Base-by-base conservation (phyloP, 2,329 filamentous ascomycete species). In the Fusarium chaquense region DNA sequence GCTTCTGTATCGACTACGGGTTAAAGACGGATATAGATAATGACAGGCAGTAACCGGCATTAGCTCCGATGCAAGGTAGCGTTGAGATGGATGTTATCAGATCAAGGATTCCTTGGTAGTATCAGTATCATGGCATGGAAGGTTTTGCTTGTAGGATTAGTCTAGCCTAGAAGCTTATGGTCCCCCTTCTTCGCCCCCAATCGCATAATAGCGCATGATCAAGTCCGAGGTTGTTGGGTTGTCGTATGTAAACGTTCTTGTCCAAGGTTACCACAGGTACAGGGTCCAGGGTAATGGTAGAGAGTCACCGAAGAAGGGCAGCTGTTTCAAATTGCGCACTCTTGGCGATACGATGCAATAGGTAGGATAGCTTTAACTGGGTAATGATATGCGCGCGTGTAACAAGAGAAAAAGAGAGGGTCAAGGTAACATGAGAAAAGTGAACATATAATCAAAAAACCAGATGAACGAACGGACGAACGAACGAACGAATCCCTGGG, bases 41-140 rank as follows among this genome's bases (percentile, higher is more conserved):
- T 47, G 54, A 30, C 16, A 43, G 28, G 26, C 36, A 53, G 36
- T 30, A 58, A 47, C 32, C 50, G 36, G 46, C 45, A 47, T 50
- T 58, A 58, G 44, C 54, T 57, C 40, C 67, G 63, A 70, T 70
- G 67, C 57, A 70, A 70, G 67, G 67, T 70, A 70, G 63, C 63
- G 54, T 68, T 61, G 18, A 26, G 20, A 49, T 26, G 45, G 35
- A 43, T 53, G 58, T 61, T 71, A 61, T 71, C 67, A 54, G 63
- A 71, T 70, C 51, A 41, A 65, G 52, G 36, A 28, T 33, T 30
- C n/a, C n/a, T 40, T 15, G 66, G 51, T 22, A 54, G 38, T 36
- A 30, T 30, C 28, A 38, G 46, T 26, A 63, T 28, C n/a, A 65
- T 36, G 46, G 9, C 20, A 49, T 20, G 36, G n/a, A 36, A 41